Conservation (phyloP, 1,284 basidiomycete genomes). For the Rhodotorula sp. region DNA sequence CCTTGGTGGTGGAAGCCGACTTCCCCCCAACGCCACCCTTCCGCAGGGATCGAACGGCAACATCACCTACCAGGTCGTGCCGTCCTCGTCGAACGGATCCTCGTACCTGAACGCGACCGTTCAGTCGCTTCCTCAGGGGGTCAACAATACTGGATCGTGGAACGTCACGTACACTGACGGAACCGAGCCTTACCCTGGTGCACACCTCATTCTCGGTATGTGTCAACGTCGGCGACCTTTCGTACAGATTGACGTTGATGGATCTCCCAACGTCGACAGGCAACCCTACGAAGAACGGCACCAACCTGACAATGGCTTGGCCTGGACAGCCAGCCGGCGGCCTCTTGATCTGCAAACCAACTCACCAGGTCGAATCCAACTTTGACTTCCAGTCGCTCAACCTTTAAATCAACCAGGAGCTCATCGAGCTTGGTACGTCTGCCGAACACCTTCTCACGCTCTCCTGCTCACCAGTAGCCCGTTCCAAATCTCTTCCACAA, state of each 20-base stretch:
- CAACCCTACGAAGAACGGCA: constrained; percentile 27
- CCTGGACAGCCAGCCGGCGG: constrained; percentile 31
- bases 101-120: constrained; percentile 17
- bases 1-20: constrained; percentile 27
- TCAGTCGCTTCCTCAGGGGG: constrained; percentile 13
- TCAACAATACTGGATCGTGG: constrained; percentile 3
- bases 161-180: constrained; percentile 12
- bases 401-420: constrained; percentile 34
- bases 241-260: not conserved
- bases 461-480: constrained; percentile 39
- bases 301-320: constrained; percentile 29
- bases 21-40: constrained; percentile 9
- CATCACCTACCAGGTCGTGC: not conserved
- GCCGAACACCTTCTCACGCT: constrained; percentile 37
- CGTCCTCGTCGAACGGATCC: constrained; percentile 8
- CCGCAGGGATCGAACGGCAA: not conserved
- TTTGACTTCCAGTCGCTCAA: constrained; percentile 57
- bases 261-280: not conserved
- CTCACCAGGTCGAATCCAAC: constrained; percentile 51
- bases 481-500: constrained; percentile 46
- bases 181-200: constrained; percentile 16
- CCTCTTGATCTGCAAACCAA: constrained; percentile 16
- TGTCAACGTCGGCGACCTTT: no score
- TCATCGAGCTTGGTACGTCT: constrained; percentile 48
- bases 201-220: constrained; percentile 6